Percentiles rank a stretch among this genome's conserved stretches.
Conservation (phyloP, 1,139 yeast genomes). For the Geotrichum candidum region DNA sequence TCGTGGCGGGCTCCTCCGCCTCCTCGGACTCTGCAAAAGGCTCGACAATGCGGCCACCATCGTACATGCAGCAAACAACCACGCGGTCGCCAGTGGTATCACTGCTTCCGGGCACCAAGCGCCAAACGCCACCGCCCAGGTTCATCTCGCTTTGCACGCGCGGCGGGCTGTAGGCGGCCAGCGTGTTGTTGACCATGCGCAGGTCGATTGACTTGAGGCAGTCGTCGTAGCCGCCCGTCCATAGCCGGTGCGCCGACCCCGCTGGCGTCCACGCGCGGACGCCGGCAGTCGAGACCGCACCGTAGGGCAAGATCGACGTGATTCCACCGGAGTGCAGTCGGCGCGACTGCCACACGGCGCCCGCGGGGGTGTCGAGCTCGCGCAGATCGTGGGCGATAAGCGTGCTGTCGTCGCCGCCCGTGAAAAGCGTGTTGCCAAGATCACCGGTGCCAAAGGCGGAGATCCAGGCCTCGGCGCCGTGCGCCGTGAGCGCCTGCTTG, state of each 20-base stretch:
- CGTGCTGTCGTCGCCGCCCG: conserved; percentile 88
- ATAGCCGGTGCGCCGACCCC: conserved; percentile 40
- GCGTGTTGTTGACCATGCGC: conserved; percentile 44
- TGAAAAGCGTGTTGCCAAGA: conserved; percentile 54
- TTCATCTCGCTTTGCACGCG: conserved; percentile 40
- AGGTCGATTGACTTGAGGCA: conserved; percentile 62
- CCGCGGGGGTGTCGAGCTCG: conserved; percentile 15
- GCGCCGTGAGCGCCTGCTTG: conserved; percentile 33
- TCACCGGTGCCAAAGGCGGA: conserved; percentile 58
- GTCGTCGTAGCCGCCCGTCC: conserved; percentile 96
- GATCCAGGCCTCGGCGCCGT: conserved; percentile 85
- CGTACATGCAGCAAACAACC: conserved; percentile 88
- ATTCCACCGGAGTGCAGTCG: conserved; percentile 83
- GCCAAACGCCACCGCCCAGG: conserved; percentile 94
- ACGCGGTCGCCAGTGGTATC: conserved; percentile 36
- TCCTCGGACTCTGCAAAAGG: conserved; percentile 30
- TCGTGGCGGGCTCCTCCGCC: conserved; percentile 37
- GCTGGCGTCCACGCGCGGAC: conserved; percentile 24
- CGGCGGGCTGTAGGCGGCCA: conserved; percentile 47
- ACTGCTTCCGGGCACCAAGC: conserved; percentile 59
- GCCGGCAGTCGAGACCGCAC: conserved; percentile 11
- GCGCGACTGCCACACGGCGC: conserved; percentile 49
- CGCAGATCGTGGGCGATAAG: conserved; percentile 73
- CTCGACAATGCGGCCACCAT: conserved; percentile 70
- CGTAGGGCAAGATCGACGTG: conserved; percentile 56